phyloP scores from a whole-genome alignment of 116 monocot species.

The Papilionanthe hybrid region DNA sequence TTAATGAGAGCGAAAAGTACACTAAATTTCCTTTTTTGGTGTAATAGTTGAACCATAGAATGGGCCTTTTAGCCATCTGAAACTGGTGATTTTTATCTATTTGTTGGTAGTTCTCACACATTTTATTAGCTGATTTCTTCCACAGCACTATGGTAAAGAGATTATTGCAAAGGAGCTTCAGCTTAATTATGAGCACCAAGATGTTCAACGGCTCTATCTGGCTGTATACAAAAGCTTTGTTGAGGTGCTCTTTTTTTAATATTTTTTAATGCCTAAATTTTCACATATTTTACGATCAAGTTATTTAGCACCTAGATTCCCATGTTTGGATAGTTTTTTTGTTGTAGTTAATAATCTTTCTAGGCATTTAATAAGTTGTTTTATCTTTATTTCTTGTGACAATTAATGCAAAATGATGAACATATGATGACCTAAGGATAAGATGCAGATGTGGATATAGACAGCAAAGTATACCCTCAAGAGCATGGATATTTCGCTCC shows the following conservation, averaged over 20 bases:
- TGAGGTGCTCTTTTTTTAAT: constrained; percentile 28
- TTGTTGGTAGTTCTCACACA: not conserved
- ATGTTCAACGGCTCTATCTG: constrained; percentile 45
- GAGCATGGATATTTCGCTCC: not conserved
- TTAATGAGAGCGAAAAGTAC: not conserved
- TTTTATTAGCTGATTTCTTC: not conserved
- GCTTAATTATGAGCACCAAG: constrained; percentile 30
- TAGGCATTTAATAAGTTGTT: not conserved
- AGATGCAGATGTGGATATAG: not conserved
- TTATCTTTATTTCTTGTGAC: not conserved
- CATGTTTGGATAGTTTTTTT: not conserved
- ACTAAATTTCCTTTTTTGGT: too few species aligned
- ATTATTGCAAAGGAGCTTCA: constrained; percentile 52
- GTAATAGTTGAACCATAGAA: too few species aligned
- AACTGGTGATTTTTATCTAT: not conserved
- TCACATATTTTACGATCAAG: not conserved
- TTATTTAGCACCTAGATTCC: not conserved
- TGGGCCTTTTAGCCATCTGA: too few species aligned
- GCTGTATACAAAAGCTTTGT: constrained; percentile 48
- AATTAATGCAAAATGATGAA: not conserved
- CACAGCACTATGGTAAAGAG: constrained; percentile 52
- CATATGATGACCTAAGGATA: not conserved
- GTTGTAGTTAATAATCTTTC: not conserved
- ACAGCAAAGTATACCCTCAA: not conserved
- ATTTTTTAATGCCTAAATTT: not conserved